Conservation (phyloP, 2,329 filamentous ascomycete genomes). For the Zasmidium citrigriseum region DNA sequence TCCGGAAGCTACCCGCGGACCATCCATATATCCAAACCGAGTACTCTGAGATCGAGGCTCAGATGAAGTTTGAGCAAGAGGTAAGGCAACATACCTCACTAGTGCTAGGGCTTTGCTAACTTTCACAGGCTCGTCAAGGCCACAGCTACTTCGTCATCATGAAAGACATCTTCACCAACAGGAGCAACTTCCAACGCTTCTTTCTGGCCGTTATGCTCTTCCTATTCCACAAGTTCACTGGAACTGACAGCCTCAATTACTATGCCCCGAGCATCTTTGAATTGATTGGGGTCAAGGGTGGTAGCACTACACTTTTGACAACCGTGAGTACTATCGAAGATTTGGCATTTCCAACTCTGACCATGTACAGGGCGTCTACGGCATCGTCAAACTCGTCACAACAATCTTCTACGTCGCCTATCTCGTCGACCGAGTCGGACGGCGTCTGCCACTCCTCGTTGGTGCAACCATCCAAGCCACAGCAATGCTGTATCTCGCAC, state of each 20-base stretch:
- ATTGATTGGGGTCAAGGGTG: slow-evolving; percentile 17
- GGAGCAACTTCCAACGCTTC: slow-evolving; percentile 18
- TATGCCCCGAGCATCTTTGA: slow-evolving; percentile 19
- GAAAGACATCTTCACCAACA: slow-evolving; percentile 17
- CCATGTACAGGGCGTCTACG: slow-evolving; percentile 19
- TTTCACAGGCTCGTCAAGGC: slow-evolving; percentile 10
- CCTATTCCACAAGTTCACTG: slow-evolving; percentile 23
- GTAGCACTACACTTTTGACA: slow-evolving; percentile 15
- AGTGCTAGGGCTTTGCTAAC: neutral
- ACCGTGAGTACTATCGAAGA: too few species aligned
- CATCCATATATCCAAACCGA: slow-evolving; percentile 27
- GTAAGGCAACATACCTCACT: neutral
- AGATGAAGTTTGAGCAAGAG: slow-evolving; percentile 23
- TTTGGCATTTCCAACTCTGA: too few species aligned
- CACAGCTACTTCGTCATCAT: slow-evolving; percentile 17
- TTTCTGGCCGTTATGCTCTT: slow-evolving; percentile 21
- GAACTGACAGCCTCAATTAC: slow-evolving; percentile 20
- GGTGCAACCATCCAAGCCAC: slow-evolving; percentile 21
- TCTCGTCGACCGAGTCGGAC: slow-evolving; percentile 22
- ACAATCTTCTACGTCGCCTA: slow-evolving; percentile 23
- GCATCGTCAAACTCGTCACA: slow-evolving; percentile 21
- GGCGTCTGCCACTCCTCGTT: slow-evolving; percentile 20
- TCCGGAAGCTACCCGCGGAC: slow-evolving; percentile 24
- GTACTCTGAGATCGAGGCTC: slow-evolving; percentile 27
- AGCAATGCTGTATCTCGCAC: slow-evolving; percentile 20